A percentile compares a stretch with the other conserved stretches of the same genome.
Evolutionary conservation across 2,329 filamentous ascomycete species (phyloP).

Genomic region (Colletotrichum plurivorum): DNA sequence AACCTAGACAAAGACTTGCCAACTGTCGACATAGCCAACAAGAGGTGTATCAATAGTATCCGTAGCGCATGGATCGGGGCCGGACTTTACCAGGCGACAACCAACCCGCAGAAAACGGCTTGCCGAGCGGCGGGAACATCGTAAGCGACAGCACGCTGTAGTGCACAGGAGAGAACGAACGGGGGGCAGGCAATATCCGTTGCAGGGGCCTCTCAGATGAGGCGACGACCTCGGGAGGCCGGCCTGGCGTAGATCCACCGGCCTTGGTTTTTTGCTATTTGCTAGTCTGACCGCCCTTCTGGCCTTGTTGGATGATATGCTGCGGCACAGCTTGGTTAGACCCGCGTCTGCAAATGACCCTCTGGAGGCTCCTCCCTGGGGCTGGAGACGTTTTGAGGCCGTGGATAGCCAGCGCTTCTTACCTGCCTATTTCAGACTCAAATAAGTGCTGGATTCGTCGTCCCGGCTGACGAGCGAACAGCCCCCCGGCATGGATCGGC

Average conservation of each 20-base stretch:
- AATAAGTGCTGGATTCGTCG: slow-evolving; percentile 1
- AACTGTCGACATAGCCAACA: not conserved
- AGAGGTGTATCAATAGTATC: too few species aligned
- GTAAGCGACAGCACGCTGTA: not conserved
- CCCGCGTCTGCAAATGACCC: slow-evolving; percentile 17
- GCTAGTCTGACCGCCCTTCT: slow-evolving; percentile 39
- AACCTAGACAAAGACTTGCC: not conserved
- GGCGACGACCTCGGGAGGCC: slow-evolving; percentile 1
- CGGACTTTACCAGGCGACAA: too few species aligned
- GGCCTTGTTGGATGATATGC: slow-evolving; percentile 11
- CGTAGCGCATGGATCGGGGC: too few species aligned
- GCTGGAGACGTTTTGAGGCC: not conserved
- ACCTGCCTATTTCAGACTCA: slow-evolving; percentile 24
- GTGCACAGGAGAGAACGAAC: not conserved
- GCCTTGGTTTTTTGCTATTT: slow-evolving; percentile 10
- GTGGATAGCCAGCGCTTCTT: slow-evolving; percentile 1
- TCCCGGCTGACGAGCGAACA: not conserved
- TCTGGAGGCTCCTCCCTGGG: not conserved
- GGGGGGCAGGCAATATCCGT: too few species aligned
- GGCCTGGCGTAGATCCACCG: slow-evolving; percentile 19
- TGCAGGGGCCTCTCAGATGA: slow-evolving; percentile 6
- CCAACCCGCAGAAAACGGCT: not conserved
- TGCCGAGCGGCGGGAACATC: slow-evolving; percentile 3
- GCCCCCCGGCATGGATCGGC: not conserved
- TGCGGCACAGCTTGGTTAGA: slow-evolving; percentile 11